Evolutionary conservation across 2,329 filamentous ascomycete species (phyloP).

Genomic region (Aspergillus amoenus): DNA sequence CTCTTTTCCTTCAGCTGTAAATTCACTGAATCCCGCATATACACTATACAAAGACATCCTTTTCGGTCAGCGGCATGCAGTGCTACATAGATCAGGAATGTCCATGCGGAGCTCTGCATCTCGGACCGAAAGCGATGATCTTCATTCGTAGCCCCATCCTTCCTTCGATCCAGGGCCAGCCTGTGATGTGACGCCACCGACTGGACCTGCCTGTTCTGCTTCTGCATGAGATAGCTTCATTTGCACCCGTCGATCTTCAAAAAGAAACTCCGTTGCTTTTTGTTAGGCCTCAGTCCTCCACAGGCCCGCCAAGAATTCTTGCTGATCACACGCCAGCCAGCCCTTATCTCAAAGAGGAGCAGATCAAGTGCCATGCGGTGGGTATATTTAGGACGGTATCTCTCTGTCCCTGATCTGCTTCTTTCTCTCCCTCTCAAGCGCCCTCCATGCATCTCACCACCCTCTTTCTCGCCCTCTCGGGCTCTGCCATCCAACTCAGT

Average conservation of each 20-base stretch:
- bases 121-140: not conserved
- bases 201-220: slow-evolving; percentile 6
- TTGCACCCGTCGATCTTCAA: not conserved
- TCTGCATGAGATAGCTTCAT: not conserved
- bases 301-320: not conserved
- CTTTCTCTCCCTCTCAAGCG: not conserved
- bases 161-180: not conserved
- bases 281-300: too few relatives aligned
- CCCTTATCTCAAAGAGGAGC: slow-evolving; percentile 4
- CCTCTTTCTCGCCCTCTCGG: not conserved
- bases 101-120: not conserved
- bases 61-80: too few relatives aligned
- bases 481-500: not conserved
- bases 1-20: not conserved
- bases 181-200: not conserved
- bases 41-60: too few relatives aligned
- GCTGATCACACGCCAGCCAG: slow-evolving; percentile 4
- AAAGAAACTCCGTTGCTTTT: not conserved
- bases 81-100: slow-evolving; percentile 1
- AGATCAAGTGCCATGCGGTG: not conserved
- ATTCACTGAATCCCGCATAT: too few relatives aligned
- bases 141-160: slow-evolving; percentile 1
- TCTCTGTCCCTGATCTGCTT: not conserved
- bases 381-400: not conserved
- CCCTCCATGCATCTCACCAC: slow-evolving; percentile 4